Base-by-base conservation (phyloP, 2,329 filamentous ascomycete genomes). In the Boeremia exigua region DNA sequence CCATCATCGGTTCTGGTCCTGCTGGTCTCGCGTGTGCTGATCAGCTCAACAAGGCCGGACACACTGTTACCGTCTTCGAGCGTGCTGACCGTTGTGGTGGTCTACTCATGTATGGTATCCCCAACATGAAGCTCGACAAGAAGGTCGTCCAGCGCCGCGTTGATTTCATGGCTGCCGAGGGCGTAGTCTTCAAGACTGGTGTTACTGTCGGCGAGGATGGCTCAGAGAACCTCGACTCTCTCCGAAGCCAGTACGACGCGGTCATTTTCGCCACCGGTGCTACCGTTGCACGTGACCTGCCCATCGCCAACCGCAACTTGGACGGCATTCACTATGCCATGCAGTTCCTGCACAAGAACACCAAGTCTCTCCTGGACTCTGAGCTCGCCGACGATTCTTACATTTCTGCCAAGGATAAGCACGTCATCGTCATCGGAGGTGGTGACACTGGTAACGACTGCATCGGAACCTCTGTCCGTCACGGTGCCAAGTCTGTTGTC, bases 91-190 rank as follows among this genome's bases (percentile, higher is more conserved):
- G 94, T 63, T 81, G 89, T 54, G 94, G 94, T 79, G 94, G 94
- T 77, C 83, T 98, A 51, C 86, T 98, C 70, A 97, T 97, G 94
- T 97, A 98, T 74, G 94, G 94, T 66, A 98, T 98, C 66, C 94
- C 94, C 65, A 98, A 98, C 83, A 98, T 98, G 94, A 98, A 98
- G 83, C 89, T 98, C 37, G 94, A 98, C 81, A 98, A 98, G 85
- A 92, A 92, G 73, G 88, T 97, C 61, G 94, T 98, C 58, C 94
- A 97, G 83, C 90, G 94, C 48, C 90, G 94, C 76, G 92, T 95
- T 44, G 91, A 97, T 78, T 92, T 98, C 78, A 94, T 97, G 91
- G 91, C 90, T 50, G 85, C 88, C 3, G 94, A 97, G 78, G 94
- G 94, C 44, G 80, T 97, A 72, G 83, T 84, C 47, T 96, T 96